A percentile compares a stretch with the other conserved stretches of the same genome.
Conservation (phyloP, 805 yeast genomes). For the Jamesozyma jinghongensis region DNA sequence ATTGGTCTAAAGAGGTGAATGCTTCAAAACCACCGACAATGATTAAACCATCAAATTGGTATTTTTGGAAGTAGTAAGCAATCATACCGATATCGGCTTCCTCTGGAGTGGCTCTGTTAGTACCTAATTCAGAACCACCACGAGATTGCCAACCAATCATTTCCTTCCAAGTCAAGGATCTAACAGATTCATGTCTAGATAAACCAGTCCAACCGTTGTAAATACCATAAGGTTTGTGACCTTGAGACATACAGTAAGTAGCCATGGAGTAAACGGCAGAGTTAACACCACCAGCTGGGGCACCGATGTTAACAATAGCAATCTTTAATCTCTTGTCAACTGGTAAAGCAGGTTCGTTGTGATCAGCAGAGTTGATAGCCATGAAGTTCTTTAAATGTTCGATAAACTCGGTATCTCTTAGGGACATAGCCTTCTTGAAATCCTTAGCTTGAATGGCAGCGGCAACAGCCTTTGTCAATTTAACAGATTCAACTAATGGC, state of each 20-base stretch:
- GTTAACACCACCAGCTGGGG: slow-evolving; percentile 72
- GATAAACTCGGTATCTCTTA: slow-evolving; percentile 62
- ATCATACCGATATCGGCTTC: slow-evolving; percentile 60
- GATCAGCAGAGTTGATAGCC: slow-evolving; percentile 60
- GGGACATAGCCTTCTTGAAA: slow-evolving; percentile 58
- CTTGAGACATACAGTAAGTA: slow-evolving; percentile 63
- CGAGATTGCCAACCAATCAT: slow-evolving; percentile 63
- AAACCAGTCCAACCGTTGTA: slow-evolving; percentile 70
- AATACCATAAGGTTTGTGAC: slow-evolving; percentile 63
- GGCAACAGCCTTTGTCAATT: slow-evolving; percentile 63
- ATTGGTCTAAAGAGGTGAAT: slow-evolving; percentile 58
- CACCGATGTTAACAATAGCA: slow-evolving; percentile 70
- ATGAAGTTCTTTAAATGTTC: slow-evolving; percentile 56
- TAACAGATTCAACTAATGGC: slow-evolving; percentile 66
- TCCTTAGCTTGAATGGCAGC: slow-evolving; percentile 55
- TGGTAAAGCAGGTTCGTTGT: slow-evolving; percentile 52
- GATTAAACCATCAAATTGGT: slow-evolving; percentile 59
- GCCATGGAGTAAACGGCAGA: slow-evolving; percentile 72
- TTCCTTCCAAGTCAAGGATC: slow-evolving; percentile 55
- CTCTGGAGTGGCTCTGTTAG: slow-evolving; percentile 61
- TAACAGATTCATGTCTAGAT: slow-evolving; percentile 51
- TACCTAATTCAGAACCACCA: slow-evolving; percentile 80
- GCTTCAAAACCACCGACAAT: slow-evolving; percentile 81
- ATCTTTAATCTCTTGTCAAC: slow-evolving; percentile 46
- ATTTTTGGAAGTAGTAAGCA: slow-evolving; percentile 64